Evolutionary conservation across 2,329 filamentous ascomycete species (phyloP), one percentile per base, ranked within the genome.

Genomic region (Akanthomyces uredinophilus): DNA sequence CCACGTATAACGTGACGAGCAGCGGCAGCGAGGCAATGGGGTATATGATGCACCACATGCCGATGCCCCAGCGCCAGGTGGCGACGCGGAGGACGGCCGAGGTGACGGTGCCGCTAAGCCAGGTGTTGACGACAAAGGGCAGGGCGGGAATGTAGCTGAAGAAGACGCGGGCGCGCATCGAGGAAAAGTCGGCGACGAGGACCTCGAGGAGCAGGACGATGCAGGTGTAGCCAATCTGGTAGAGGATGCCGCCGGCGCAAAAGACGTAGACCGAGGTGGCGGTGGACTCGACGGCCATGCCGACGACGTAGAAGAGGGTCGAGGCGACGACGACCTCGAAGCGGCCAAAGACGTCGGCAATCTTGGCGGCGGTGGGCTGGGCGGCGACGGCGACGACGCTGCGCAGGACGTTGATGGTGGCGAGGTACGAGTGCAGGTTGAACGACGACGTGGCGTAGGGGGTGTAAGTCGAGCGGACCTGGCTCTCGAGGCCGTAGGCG

Each of bases 31-130:
- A 77, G 61, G 80, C 81, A 8, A 83, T 74, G 1, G 85, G 81
- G 67, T 83, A 87, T 55, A 87, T 84, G 64, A 87, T 81, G 52
- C 77, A 78, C 78, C 83, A 88, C 84, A 88, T 87, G 65, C 84
- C 85, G 27, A 86, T 78, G 16, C 85, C 86, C 84, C 84, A 87
- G 63, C 79, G 73, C 86, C 86, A 88, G 1, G 75, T 79, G 0
- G 82, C 82, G 2, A 68, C 70, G 0, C 62, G 66, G 22, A 87
- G 68, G 0, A 87, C 82, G 0, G 81, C 77, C 0, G 71, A 69
- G 0, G 82, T 79, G 55, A 88, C 73, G 64, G 83, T 80, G 22
- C 85, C 86, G 64, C 82, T 83, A 16, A 87, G 78, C 85, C 85
- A 88, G 0, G 85, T 85, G 67, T 87, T 88, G 70, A 85, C 76